These are phyloP conservation scores for Litsea cubeba DNA, from an alignment of 164 flowering plant genomes.

Conservation along the genomic window DNA sequence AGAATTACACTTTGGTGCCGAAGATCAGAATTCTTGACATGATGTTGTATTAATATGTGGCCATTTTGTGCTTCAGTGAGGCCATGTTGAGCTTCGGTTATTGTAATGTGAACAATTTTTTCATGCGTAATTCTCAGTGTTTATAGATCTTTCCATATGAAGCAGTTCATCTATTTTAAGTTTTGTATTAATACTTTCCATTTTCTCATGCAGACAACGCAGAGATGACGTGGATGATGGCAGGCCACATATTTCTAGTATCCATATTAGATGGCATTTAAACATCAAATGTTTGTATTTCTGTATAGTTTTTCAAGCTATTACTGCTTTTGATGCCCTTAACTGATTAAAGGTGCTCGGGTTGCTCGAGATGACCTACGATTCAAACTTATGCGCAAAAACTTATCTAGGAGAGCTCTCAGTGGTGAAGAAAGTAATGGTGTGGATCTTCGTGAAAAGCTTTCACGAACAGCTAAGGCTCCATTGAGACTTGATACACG, in stretches of 20 bases:
- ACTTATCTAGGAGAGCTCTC: constrained; percentile 18
- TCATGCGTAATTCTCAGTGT: background rate
- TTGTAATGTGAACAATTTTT: no score
- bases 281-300: constrained; percentile 10
- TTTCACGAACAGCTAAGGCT: constrained; percentile 43
- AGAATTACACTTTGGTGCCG: background rate
- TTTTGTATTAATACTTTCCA: constrained; percentile 3
- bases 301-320: constrained; percentile 6
- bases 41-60: background rate
- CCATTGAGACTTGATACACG: constrained; percentile 20
- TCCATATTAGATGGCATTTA: constrained; percentile 9
- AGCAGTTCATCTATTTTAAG: background rate
- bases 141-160: background rate
- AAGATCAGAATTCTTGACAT: background rate
- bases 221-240: constrained; percentile 40
- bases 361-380: constrained; percentile 61
- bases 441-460: constrained; percentile 61
- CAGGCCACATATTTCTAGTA: constrained; percentile 11
- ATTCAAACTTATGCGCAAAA: constrained; percentile 61
- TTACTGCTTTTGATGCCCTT: constrained; percentile 24
- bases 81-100: background rate
- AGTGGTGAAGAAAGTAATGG: constrained; percentile 15
- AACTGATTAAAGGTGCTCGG: constrained; percentile 29
- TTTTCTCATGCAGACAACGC: constrained; percentile 38
- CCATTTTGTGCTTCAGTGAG: background rate